Evolutionary conservation across 345 rosid genomes (phyloP), one percentile per base, ranked within the genome.

Genomic region (Hypericum androsaemum): DNA sequence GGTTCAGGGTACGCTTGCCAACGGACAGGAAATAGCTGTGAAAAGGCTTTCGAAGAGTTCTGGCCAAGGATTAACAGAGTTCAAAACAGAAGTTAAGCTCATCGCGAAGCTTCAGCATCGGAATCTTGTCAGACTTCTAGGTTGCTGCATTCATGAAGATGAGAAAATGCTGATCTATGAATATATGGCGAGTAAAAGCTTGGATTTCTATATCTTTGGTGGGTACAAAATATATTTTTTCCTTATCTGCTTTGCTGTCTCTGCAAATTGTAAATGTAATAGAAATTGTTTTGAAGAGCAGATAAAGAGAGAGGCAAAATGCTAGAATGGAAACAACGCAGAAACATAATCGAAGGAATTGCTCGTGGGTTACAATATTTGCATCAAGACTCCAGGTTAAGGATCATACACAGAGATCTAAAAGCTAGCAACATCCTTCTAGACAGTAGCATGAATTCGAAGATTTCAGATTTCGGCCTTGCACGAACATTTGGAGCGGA

Each of bases 381-480:
- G 14, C 49, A 46, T 13, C 49, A 46, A 13, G 49, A 46, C 49
- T 46, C 49, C 0, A 46, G 49, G 17, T 28, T 46, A 6, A 46
- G 49, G 17, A 46, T 46, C 49, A 46, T 46, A 16, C 49, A 46
- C 49, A 46, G 49, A 13, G 49, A 46, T 46, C 49, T 46, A 2
- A 46, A 46, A 46, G 40, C 15, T n/a, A 44, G 49, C 38, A 37
- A 44, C 51, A 37, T 43, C 45, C 12, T 60, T 15, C 22, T 60
- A 9, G 64, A 61, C 22, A 17, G 37, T 12, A 46, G 37, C 6
- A 22, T 61, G 57, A 44, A 44, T 11, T 58, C 64, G 2, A 60
- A 60, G 52, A 51, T 60, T 3, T 60, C 64, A 3, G 64, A 60
- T 37, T 60, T 60, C 16, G 64, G 64, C 38, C 17, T 60, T 5